Conservation (phyloP, 805 yeast species). For the Barnettozyma wickerhamii region DNA sequence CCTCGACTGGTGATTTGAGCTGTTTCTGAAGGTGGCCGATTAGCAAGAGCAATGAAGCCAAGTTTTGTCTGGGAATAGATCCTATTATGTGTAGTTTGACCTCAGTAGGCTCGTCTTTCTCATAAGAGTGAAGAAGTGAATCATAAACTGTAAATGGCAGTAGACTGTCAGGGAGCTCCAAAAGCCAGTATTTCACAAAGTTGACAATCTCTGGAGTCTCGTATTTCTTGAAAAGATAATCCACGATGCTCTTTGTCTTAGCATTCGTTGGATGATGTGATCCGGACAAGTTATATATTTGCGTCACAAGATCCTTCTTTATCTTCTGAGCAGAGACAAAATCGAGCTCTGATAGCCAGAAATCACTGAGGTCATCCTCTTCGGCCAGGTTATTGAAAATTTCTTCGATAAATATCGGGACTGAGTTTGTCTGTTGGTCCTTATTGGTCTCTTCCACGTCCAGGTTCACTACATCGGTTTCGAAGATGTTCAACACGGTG, state of each 20-base stretch:
- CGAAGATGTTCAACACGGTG: conserved; percentile 12
- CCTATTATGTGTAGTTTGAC: conserved; percentile 16
- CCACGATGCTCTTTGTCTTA: conserved; percentile 7
- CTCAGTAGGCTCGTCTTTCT: conserved; percentile 5
- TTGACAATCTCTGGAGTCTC: conserved; percentile 26
- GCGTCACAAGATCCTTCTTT: conserved; percentile 7
- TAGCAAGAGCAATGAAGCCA: conserved; percentile 22
- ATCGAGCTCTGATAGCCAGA: conserved; percentile 19
- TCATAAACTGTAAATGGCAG: conserved; percentile 35
- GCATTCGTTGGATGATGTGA: background rate
- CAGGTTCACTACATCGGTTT: conserved; percentile 22
- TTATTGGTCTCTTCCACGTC: conserved; percentile 4
- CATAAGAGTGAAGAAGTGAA: conserved; percentile 16
- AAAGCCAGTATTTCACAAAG: conserved; percentile 48
- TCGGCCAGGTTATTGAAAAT: conserved; percentile 8
- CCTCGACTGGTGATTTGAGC: conserved; percentile 6
- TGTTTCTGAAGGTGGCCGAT: conserved; percentile 16
- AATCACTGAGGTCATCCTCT: conserved; percentile 6
- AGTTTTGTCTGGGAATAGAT: conserved; percentile 28
- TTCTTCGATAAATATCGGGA: conserved; percentile 17
- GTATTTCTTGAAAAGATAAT: conserved; percentile 10
- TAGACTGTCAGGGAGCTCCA: conserved; percentile 58
- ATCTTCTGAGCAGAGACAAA: conserved; percentile 14
- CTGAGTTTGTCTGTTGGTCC: conserved; percentile 11
- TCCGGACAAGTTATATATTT: background rate